Percentiles rank a stretch among this genome's conserved stretches.
phyloP scores from a whole-genome alignment of 2,329 filamentous ascomycete species.

The Fusarium bulbicola region DNA sequence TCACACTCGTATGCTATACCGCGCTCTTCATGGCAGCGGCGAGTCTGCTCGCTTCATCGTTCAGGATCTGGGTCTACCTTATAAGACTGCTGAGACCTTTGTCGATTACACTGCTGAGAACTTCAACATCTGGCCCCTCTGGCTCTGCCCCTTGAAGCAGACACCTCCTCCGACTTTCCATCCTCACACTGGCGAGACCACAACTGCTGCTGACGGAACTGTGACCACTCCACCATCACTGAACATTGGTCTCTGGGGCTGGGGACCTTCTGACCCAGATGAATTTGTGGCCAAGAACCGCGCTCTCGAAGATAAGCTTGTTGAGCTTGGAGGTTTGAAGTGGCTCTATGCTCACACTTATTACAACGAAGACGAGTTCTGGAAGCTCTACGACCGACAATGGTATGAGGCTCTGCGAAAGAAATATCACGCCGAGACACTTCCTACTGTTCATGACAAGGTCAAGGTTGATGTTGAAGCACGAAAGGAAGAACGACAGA shows the following conservation, averaged over 20 bases:
- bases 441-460: constrained; percentile 78
- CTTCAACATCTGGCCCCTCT: constrained; percentile 67
- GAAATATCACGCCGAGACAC: constrained; percentile 68
- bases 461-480: constrained; percentile 65
- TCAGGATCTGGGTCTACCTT: constrained; percentile 71
- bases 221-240: constrained; percentile 55
- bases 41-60: constrained; percentile 72
- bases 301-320: constrained; percentile 74
- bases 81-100: constrained; percentile 60
- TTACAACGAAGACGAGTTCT: constrained; percentile 78
- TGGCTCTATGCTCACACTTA: constrained; percentile 90
- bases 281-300: constrained; percentile 77
- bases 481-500: constrained; percentile 50
- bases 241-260: constrained; percentile 82
- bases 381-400: constrained; percentile 65
- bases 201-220: constrained; percentile 32
- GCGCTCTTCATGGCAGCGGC: constrained; percentile 73
- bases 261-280: constrained; percentile 65
- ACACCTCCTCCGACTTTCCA: constrained; percentile 63
- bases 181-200: constrained; percentile 56
- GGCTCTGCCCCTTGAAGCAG: constrained; percentile 65
- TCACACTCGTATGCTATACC: constrained; percentile 79
- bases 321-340: constrained; percentile 78
- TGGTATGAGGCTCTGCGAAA: constrained; percentile 70
- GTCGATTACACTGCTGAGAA: constrained; percentile 62